Evolutionary conservation across 1,284 basidiomycete genomes (phyloP), one percentile per base, ranked within the genome.

Genomic region (Pascua sp.): DNA sequence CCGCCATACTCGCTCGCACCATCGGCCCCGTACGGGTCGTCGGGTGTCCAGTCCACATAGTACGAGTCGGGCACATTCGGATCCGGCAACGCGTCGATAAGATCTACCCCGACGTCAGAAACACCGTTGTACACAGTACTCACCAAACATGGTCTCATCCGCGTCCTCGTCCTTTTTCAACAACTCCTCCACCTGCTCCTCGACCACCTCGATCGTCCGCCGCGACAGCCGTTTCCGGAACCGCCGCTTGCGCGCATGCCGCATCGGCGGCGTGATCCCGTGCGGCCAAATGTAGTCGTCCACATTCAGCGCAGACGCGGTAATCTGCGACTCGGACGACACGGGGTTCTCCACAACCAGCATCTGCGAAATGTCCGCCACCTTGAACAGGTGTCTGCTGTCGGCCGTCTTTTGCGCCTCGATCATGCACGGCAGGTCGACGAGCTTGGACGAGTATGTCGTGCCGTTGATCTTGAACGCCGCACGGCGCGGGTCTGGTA

Each of bases 201-300:
- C 95, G 3, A 98, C 93, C 39, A 90, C 94, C 79, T 98, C 94
- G 64, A 98, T 98, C 1, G 91, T 91, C 84, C 91, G 65, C 38
- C 60, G 47, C 11, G 63, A 64, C 42, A 69, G 59, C 15, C 66
- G 56, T 75, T 94, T 96, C 59, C 95, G 83, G 77, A 98, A 98
- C 42, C 96, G 81, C 36, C 96, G 85, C 77, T 98, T 97, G 48
- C 96, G 84, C 40, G 87, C 92, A 73, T 94, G 87, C 57, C 89
- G 85, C 65, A 99, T 79, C 9, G 96, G 96, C 47, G 95, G 95
- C 0, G 94, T 97, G 55, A 98, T 82, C 7, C 96, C 96, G 69
- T 98, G 95, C 0, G 90, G 93, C 86, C 91, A 99, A 59, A 98
- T 91, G 75, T 94, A 98, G 66, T 98, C 95, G 65, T 97, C 92